Evolutionary conservation across 164 flowering plant genomes (phyloP).

Genomic region (Nymphaea colorata): DNA sequence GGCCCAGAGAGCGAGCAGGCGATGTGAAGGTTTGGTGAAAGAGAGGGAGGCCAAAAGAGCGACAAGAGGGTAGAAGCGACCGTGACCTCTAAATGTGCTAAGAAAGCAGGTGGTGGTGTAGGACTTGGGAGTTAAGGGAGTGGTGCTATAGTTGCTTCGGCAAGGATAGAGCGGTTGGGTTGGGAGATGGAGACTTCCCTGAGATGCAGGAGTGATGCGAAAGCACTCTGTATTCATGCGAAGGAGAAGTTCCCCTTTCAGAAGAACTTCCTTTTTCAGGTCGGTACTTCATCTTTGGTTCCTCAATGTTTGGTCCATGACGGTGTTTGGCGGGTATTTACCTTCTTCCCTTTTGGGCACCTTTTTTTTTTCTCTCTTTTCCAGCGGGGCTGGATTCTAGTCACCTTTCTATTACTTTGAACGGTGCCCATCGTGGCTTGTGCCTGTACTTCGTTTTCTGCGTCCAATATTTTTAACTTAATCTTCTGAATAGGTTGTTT

Average conservation of each 20-base stretch:
- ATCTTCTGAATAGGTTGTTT: too few species aligned
- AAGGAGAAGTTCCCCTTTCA: conserved; percentile 62
- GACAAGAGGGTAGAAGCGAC: neutral
- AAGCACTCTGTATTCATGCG: conserved; percentile 62
- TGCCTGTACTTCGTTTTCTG: too few species aligned
- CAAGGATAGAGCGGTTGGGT: neutral
- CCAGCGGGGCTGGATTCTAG: too few species aligned
- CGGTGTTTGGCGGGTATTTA: neutral
- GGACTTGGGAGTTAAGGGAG: too few species aligned
- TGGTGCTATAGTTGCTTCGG: too few species aligned
- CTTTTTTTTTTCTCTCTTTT: too few species aligned
- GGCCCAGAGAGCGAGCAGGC: too few species aligned
- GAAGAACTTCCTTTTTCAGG: conserved; percentile 51
- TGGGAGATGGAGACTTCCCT: conserved; percentile 62
- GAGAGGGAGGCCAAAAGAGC: neutral
- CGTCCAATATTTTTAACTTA: too few species aligned
- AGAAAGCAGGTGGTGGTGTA: too few species aligned
- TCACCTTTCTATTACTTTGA: too few species aligned
- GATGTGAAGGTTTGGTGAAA: neutral
- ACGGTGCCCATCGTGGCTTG: too few species aligned
- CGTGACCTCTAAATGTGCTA: too few species aligned
- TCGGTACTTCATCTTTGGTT: conserved; percentile 4
- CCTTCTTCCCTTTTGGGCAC: neutral
- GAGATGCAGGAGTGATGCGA: conserved; percentile 43
- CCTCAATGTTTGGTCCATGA: neutral